Evolutionary conservation across 2,329 filamentous ascomycete species (phyloP).

Genomic region (Erysiphe neolycopersici): DNA sequence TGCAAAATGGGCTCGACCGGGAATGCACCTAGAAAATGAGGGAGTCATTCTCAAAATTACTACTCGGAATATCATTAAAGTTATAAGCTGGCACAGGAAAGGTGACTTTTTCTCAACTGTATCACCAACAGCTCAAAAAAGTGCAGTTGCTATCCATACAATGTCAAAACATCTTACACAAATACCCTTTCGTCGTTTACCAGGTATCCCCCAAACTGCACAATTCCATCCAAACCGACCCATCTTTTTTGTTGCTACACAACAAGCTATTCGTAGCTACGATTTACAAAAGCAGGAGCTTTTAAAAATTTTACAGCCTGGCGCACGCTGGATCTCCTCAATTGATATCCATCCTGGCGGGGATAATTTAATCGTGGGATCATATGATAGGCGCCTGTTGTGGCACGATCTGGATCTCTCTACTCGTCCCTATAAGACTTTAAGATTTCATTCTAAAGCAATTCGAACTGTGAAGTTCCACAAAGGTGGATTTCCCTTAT

Average conservation of each 20-base stretch:
- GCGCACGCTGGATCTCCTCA: constrained; percentile 79
- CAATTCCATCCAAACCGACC: constrained; percentile 88
- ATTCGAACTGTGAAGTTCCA: constrained; percentile 80
- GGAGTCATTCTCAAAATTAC: constrained; percentile 61
- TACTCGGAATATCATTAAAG: constrained; percentile 57
- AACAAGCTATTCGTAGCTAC: constrained; percentile 78
- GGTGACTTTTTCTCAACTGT: constrained; percentile 90
- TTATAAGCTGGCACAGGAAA: constrained; percentile 75
- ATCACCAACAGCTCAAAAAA: constrained; percentile 50
- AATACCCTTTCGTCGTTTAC: constrained; percentile 58
- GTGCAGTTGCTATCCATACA: constrained; percentile 80
- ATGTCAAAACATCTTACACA: constrained; percentile 87
- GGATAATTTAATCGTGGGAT: constrained; percentile 81
- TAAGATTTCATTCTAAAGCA: constrained; percentile 80
- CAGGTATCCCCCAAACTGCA: constrained; percentile 58
- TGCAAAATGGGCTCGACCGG: constrained; percentile 63
- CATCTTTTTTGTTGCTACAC: constrained; percentile 87
- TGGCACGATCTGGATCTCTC: constrained; percentile 96
- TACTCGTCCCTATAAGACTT: constrained; percentile 75
- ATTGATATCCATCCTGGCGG: constrained; percentile 85
- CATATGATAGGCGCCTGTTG: constrained; percentile 75
- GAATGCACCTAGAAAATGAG: constrained; percentile 42
- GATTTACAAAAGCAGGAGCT: constrained; percentile 79
- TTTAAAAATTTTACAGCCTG: constrained; percentile 77
- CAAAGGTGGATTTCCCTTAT: constrained; percentile 50